A percentile compares a stretch with the other conserved stretches of the same genome.
phyloP scores from a whole-genome alignment of 2,329 filamentous ascomycete genomes.

The Paecilomyces formosus region DNA sequence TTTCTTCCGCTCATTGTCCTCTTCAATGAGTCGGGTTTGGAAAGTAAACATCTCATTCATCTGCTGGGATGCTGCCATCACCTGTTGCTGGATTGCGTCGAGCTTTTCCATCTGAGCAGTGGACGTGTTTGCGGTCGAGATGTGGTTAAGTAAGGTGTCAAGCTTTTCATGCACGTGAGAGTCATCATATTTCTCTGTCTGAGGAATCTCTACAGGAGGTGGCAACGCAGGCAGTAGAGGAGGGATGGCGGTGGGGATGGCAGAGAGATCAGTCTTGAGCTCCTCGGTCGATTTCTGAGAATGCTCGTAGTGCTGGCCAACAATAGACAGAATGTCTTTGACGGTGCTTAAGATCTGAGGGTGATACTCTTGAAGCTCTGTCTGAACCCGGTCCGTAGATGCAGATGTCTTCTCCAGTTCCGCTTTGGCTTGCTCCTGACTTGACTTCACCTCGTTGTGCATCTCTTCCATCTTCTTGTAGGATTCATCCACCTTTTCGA shows the following conservation, averaged over 20 bases:
- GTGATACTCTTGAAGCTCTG: slow-evolving; percentile 71
- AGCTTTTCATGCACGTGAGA: slow-evolving; percentile 53
- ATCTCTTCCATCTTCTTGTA: slow-evolving; percentile 65
- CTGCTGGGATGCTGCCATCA: slow-evolving; percentile 74
- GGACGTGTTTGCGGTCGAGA: slow-evolving; percentile 58
- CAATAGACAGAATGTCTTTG: slow-evolving; percentile 73
- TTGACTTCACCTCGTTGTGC: slow-evolving; percentile 64
- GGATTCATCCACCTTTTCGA: slow-evolving; percentile 73
- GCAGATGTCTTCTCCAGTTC: slow-evolving; percentile 68
- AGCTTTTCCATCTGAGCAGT: slow-evolving; percentile 72
- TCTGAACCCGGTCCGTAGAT: slow-evolving; percentile 68
- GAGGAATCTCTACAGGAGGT: slow-evolving; percentile 38
- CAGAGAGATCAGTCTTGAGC: slow-evolving; percentile 48
- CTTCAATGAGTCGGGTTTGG: slow-evolving; percentile 66
- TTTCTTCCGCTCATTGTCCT: slow-evolving; percentile 72
- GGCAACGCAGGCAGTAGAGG: slow-evolving; percentile 48
- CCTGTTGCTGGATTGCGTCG: slow-evolving; percentile 81
- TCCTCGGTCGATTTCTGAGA: slow-evolving; percentile 62
- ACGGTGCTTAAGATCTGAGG: slow-evolving; percentile 83
- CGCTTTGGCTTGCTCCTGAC: slow-evolving; percentile 76
- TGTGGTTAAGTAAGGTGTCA: slow-evolving; percentile 36
- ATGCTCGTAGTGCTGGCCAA: slow-evolving; percentile 83
- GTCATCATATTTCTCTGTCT: slow-evolving; percentile 30
- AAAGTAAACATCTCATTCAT: slow-evolving; percentile 73
- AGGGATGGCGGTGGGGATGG: slow-evolving; percentile 46